Conservation (phyloP, 2,329 filamentous ascomycete genomes). For the Hymenoscyphus fructigenus region DNA sequence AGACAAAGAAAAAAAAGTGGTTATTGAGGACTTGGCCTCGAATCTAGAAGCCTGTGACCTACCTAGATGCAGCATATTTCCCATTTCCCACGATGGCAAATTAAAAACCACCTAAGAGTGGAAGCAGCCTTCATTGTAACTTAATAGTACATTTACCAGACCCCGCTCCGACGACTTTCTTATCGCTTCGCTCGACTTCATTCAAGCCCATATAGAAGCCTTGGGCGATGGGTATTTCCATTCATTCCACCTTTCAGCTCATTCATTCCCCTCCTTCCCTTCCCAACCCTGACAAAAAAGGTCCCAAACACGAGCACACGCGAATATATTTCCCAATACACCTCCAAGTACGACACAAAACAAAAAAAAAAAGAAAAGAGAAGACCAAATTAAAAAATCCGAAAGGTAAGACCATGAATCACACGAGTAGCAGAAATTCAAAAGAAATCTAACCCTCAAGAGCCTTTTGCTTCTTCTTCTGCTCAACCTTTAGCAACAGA, state of each 20-base stretch:
- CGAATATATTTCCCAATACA: slow-evolving; percentile 25
- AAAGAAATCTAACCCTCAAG: slow-evolving; percentile 37
- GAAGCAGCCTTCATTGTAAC: neutral
- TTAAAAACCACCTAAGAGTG: neutral
- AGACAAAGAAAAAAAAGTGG: neutral
- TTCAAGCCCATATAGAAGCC: slow-evolving; percentile 8
- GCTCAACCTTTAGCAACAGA: slow-evolving; percentile 90
- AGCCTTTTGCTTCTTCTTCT: slow-evolving; percentile 85
- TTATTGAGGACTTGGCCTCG: neutral
- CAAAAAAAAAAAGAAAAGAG: slow-evolving; percentile 17
- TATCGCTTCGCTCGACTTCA: neutral
- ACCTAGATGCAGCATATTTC: neutral
- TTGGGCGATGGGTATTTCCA: slow-evolving; percentile 16
- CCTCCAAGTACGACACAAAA: slow-evolving; percentile 17
- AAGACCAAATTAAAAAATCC: slow-evolving; percentile 14
- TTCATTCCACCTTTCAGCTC: slow-evolving; percentile 11
- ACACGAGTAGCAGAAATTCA: slow-evolving; percentile 13
- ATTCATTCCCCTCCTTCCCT: slow-evolving; percentile 11
- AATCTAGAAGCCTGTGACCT: neutral
- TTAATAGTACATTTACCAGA: neutral
- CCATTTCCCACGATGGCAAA: too few relatives aligned
- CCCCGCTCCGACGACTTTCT: neutral
- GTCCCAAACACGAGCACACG: slow-evolving; percentile 17
- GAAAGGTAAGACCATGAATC: neutral
- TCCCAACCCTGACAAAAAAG: slow-evolving; percentile 7